Evolutionary conservation across 2,329 filamentous ascomycete genomes (phyloP), one percentile per base, ranked within the genome.

Genomic region (Xylaria sp.): DNA sequence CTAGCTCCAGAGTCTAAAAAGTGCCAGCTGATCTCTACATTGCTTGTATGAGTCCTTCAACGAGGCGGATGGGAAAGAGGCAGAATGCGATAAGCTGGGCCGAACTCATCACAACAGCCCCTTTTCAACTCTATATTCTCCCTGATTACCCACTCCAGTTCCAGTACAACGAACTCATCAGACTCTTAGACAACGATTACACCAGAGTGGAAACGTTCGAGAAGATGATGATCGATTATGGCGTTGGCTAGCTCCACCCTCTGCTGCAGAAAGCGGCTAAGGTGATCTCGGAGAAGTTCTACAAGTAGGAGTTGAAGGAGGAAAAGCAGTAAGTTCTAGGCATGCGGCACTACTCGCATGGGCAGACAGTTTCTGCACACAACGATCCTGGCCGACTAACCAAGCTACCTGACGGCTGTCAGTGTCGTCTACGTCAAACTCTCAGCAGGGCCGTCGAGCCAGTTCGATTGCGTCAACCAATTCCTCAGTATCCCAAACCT

Each of bases 121-220:
- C 62, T 20, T 65, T 60, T 20, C 32, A 23, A 23, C 9, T 43
- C 10, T 4, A 10, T 9, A 59, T 65, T 18, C 43, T 65, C 12
- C 55, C 62, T 18, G 62, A 60, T 34, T 65, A 65, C 55, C 62
- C 62, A 10, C 62, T 65, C 36, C 62, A 53, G 45, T 65, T 65
- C 45, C 55, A 60, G 55, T 45, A 59, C 30, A 65, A 53, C 32
- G 62, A 65, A 25, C 43, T 64, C 7, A 20, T 43, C 30, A 58
- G 12, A 13, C 43, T 65, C 43, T 25, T 43, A 13, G 9, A 28
- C 25, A 9, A 59, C 6, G 25, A 59, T 32, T 65, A 43, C 55
- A 12, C 62, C 9, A 65, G 62, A 45, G 62, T 43, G 45, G 32
- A 43, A 18, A 65, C 34, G 9, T 59, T 65, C 34, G 45, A 64